phyloP scores from a whole-genome alignment of 2,329 filamentous ascomycete species.

The Fusarium ramigenum region DNA sequence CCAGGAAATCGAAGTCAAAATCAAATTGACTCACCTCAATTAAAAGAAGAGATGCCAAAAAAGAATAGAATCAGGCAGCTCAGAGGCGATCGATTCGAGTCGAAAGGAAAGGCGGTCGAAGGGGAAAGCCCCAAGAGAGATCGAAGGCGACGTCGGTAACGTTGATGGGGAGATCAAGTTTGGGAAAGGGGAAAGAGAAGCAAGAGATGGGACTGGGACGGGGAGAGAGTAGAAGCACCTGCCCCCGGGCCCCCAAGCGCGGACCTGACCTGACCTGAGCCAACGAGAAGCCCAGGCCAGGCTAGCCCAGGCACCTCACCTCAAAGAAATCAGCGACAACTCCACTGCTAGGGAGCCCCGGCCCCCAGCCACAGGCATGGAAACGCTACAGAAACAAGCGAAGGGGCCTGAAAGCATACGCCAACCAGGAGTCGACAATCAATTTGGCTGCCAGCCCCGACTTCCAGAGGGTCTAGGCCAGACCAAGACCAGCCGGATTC shows the following conservation, averaged over 20 bases:
- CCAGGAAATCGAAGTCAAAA: background rate
- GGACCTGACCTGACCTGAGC: background rate
- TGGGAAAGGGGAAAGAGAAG: conserved; percentile 40
- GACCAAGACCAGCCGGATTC: conserved; percentile 33
- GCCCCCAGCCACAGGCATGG: conserved; percentile 21
- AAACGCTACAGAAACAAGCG: conserved; percentile 37
- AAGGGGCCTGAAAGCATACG: conserved; percentile 19
- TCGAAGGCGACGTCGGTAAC: conserved; percentile 31
- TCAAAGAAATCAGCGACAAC: conserved; percentile 21
- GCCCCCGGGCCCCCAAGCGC: conserved; percentile 6
- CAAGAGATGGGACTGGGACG: conserved; percentile 17
- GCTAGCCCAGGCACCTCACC: conserved; percentile 20
- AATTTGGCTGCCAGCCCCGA: conserved; percentile 17
- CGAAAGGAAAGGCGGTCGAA: conserved; percentile 32
- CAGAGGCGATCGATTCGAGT: conserved; percentile 33
- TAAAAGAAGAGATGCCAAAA: conserved; percentile 35
- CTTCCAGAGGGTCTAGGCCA: conserved; percentile 30
- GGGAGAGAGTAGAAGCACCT: conserved; percentile 20
- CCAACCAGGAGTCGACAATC: conserved; percentile 26
- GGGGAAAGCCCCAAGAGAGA: conserved; percentile 27
- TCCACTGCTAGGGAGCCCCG: conserved; percentile 29
- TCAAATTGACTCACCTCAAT: conserved; percentile 33
- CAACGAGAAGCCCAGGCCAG: background rate
- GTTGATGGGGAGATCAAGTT: conserved; percentile 40
- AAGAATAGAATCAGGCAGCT: conserved; percentile 30